phyloP scores from a whole-genome alignment of 177 flowering plant genomes.

The Tripterygium wilfordii region DNA sequence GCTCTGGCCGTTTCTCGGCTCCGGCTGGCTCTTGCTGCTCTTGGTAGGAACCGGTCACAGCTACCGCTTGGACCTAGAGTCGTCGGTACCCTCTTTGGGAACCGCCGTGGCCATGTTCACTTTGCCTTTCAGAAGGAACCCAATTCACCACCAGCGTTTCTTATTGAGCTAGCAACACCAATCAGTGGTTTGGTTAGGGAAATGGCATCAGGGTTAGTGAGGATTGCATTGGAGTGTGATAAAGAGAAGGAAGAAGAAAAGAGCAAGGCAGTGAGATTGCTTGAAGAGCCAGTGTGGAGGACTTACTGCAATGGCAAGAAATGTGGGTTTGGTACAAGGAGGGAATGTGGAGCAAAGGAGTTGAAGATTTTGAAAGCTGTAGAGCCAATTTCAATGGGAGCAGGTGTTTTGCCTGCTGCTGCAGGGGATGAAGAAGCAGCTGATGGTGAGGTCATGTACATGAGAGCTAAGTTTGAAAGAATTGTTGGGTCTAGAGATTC shows the following conservation, averaged over 20 bases:
- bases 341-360: constrained; percentile 67
- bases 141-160: constrained; percentile 48
- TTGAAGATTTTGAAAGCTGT: constrained; percentile 68
- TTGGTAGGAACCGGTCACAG: constrained; percentile 26
- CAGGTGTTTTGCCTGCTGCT: constrained; percentile 73
- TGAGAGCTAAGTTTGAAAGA: constrained; percentile 93
- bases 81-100: constrained; percentile 79
- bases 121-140: constrained; percentile 77
- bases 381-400: constrained; percentile 88
- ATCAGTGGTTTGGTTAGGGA: constrained; percentile 68
- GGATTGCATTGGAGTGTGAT: constrained; percentile 88
- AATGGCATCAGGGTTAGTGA: constrained; percentile 87
- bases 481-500: constrained; percentile 90
- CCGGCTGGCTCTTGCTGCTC: constrained; percentile 39
- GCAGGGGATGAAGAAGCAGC: constrained; percentile 20
- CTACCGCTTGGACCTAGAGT: constrained; percentile 37
- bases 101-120: constrained; percentile 66
- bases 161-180: constrained; percentile 74
- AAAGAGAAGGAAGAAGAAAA: constrained; percentile 25
- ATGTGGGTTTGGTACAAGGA: constrained; percentile 62
- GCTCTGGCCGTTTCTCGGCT: constrained; percentile 44
- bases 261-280: constrained; percentile 24
- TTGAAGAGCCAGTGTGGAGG: constrained; percentile 82
- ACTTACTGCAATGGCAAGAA: constrained; percentile 86
- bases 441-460: constrained; percentile 80